Evolutionary conservation across 495 filamentous ascomycete genomes (phyloP), one percentile per base, ranked within the genome.

Genomic region (Hypoxylon cercidicola): DNA sequence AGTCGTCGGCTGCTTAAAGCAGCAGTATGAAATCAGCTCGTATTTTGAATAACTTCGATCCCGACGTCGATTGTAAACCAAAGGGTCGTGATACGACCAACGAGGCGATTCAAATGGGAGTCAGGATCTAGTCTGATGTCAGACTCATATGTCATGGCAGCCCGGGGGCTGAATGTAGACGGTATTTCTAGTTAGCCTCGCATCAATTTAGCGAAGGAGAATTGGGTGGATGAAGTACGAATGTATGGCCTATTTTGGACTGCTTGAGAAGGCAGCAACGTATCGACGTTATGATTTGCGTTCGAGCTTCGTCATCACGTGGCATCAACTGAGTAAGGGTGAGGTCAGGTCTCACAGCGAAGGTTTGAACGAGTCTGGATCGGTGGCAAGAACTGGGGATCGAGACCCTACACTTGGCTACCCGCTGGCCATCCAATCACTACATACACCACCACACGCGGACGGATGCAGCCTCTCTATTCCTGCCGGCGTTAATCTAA

Each of bases 241-340:
- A 46, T 57, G 48, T 46, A 59, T 18, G 47, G 18, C 39, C 15
- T 34, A 50, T 2, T 51, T 25, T 19, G 11, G 35, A 44, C 44
- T 28, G 16, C 4, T 18, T 53, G 39, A 47, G 32, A 40, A 54
- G 48, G 28, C 20, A 16, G 13, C 13, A 13, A 41, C 39, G 39
- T 23, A 55, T 45, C 55, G 43, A 53, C 55, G 55, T 55, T 49
- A 40, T 68, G 58, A 68, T 68, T 68, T 19, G 59, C 54, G n/a
- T 43, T 28, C 21, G 28, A 16, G 30, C 60, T 69, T 69, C 65
- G 65, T 69, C 65, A 69, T 61, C 55, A 64, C 65, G 65, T 69
- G 60, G 65, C 49, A 64, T 64, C 56, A 37, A 15, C 58, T 59
- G 49, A 47, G 51, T 53, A 59, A 15, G 15, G 30, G 64, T 68